Evolutionary conservation across 208 protist species (phyloP).

Genomic region (Tritrichomonas foetus): DNA sequence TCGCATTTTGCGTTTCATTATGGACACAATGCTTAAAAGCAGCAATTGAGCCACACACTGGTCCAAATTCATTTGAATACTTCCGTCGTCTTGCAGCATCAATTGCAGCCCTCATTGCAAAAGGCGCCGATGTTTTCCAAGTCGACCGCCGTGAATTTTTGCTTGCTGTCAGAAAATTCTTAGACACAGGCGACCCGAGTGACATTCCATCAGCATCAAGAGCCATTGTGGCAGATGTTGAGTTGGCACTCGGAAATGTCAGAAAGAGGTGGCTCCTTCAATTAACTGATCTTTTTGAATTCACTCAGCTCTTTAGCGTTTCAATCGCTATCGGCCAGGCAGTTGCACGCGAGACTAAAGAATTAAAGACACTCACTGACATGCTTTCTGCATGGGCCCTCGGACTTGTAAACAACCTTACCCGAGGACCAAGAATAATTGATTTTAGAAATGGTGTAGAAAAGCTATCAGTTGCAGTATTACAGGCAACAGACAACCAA

Average conservation of each 20-base stretch:
- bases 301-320: not conserved
- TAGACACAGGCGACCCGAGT: not conserved
- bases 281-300: conserved; percentile 31
- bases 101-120: not conserved
- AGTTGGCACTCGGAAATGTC: not conserved
- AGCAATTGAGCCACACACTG: conserved; percentile 12
- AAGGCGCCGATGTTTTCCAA: conserved; percentile 10
- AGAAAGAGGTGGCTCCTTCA: conserved; percentile 14
- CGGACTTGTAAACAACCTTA: not conserved
- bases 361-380: not conserved
- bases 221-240: not conserved
- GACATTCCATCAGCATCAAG: not conserved
- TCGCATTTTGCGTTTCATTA: not conserved
- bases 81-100: conserved; percentile 25
- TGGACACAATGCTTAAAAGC: conserved; percentile 22
- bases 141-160: not conserved
- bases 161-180: conserved; percentile 20
- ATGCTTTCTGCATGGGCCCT: not conserved
- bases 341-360: not conserved
- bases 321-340: not conserved
- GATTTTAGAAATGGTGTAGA: conserved; percentile 33
- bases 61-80: conserved; percentile 37
- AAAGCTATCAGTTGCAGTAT: not conserved
- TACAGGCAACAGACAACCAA: not conserved
- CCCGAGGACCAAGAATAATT: not conserved